Base-by-base conservation (phyloP, 1,284 basidiomycete genomes). In the Porogramme epimiltina region DNA sequence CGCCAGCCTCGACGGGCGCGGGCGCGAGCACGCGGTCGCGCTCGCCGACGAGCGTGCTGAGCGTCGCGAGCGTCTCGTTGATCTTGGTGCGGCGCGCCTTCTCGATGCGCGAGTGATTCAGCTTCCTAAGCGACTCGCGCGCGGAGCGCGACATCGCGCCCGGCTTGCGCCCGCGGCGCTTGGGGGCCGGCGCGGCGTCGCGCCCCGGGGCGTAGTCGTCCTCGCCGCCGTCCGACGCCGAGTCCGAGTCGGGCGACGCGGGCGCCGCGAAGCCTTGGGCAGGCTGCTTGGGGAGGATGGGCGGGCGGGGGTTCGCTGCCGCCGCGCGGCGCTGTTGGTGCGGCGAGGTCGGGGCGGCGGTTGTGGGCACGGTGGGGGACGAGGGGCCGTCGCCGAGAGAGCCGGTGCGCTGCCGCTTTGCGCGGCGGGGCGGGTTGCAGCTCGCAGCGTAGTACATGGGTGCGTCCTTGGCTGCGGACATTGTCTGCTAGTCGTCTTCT, bases 71-170 rank as follows among this genome's bases (percentile, higher is more conserved):
- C 1, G 89, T 87, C 42, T 90, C 86, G 65, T 92, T 92, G 55
- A 92, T 92, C 75, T 91, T 91, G 2, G 88, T 91, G 31, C 89
- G 76, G 16, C 90, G 74, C 0, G 89, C 85, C 62, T 91, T 90
- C 71, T 92, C 89, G 66, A 92, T 92, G 51, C 90, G 84, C 10
- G 87, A 89, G 62, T 92, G 89, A 66, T 91, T 91, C 40, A 89
- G 79, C 65, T 90, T 88, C 52, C 89, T 84, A 69, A 87, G 84
- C 2, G 86, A 80, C 68, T 90, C 87, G 47, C 89, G 78, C 26
- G 86, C 87, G 5, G 81, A 78, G 54, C 87, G 85, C 13, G 87
- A 87, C 43, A 87, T 67, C 11, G 80, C 75, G 4, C 82, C 82
- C 0, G 87, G 85, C 63, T 86, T 89, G 50, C 87, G 81, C 11